Evolutionary conservation across 2,329 filamentous ascomycete genomes (phyloP), one percentile per base, ranked within the genome.

Genomic region (Trichoderma brevicompactum): DNA sequence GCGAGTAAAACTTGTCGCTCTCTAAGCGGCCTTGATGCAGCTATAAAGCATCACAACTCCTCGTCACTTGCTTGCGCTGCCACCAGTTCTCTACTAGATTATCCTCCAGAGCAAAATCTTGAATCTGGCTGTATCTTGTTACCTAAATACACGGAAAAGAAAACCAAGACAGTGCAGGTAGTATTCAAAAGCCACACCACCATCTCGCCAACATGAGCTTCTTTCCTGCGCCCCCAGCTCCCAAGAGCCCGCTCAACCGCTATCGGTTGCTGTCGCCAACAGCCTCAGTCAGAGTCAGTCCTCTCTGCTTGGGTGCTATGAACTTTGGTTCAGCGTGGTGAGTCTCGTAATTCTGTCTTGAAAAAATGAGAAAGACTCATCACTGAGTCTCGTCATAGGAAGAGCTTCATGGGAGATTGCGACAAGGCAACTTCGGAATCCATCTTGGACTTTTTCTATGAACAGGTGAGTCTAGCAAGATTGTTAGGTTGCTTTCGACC

Each of bases 191-290:
- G 8, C 48, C 2, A n/a, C n/a, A 38, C 13, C 44, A 28, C 7
- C 17, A 4, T 10, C 36, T 40, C 28, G 32, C 32, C 48, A 59
- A 44, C 17, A 64, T 61, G 50, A 53, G 49, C 15, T 8, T 49
- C 62, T 56, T 59, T 10, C 49, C 46, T 8, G 40, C 41, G 6
- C 50, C 60, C 44, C 79, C 83, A 4, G 76, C 81, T 4, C 82
- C 87, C 32, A 81, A 85, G 74, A 88, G 87, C 65, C 83, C 86
- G 64, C 76, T 92, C 68, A 87, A 81, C 66, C 83, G 86, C 61
- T 89, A 91, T 70, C 86, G 89, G 7, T 76, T 92, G 52, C 82
- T 92, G 12, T 85, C 89, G 1, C 87, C 89, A 9, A 85, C 82
- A 0, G 89, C 90, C 2, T 82, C 84, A 0, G 81, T 92, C 23